phyloP scores from a whole-genome alignment of 2,329 filamentous ascomycete species.

The Amauroascus verrucosus region DNA sequence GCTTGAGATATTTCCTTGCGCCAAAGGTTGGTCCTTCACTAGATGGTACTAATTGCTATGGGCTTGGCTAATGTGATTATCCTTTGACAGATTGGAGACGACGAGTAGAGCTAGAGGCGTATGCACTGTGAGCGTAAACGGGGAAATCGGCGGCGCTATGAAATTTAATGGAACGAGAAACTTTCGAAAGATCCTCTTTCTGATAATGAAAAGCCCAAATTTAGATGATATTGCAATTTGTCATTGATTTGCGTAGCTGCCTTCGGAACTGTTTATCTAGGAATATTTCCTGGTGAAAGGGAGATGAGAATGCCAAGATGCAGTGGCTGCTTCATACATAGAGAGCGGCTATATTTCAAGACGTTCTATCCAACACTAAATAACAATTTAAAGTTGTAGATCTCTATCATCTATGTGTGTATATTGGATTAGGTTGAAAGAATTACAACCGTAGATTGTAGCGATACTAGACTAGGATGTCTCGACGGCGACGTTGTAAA shows the following conservation, averaged over 20 bases:
- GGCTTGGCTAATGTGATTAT: slow-evolving; percentile 28
- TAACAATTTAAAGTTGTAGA: too few relatives aligned
- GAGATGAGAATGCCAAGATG: too few relatives aligned
- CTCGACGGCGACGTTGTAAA: not conserved
- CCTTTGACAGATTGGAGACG: slow-evolving; percentile 50
- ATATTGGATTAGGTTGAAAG: too few relatives aligned
- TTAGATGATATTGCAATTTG: not conserved
- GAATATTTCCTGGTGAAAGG: too few relatives aligned
- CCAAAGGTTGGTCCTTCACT: slow-evolving; percentile 64
- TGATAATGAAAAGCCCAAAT: not conserved
- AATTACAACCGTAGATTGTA: too few relatives aligned
- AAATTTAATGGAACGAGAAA: not conserved
- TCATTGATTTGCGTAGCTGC: not conserved
- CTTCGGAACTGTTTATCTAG: too few relatives aligned
- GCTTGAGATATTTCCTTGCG: slow-evolving; percentile 92
- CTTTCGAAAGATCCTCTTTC: not conserved
- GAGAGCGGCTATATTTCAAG: too few relatives aligned
- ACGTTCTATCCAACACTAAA: too few relatives aligned
- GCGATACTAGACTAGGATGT: not conserved
- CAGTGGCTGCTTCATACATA: too few relatives aligned
- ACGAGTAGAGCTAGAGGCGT: slow-evolving; percentile 31
- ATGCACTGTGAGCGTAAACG: not conserved
- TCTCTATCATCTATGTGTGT: too few relatives aligned
- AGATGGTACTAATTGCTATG: not conserved
- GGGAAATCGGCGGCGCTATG: not conserved